Base-by-base conservation (phyloP, 345 rosid genomes). In the Linum trigynum region DNA sequence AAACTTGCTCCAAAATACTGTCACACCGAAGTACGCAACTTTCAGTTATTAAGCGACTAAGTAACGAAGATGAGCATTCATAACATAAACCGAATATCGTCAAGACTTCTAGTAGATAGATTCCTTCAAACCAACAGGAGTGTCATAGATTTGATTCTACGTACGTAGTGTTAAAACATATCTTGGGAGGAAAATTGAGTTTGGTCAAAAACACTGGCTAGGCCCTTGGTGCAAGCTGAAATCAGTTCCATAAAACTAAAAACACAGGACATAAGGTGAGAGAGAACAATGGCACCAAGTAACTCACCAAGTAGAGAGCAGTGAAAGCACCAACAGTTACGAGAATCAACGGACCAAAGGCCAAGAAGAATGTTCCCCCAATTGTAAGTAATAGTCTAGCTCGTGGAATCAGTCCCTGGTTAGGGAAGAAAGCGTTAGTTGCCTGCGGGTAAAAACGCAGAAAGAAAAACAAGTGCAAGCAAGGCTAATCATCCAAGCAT, bases 341-440 rank as follows among this genome's bases (percentile, higher is more conserved):
- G 67, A 92, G 75, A 38, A 88, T 85, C 86, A 90, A 65, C 0
- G 97, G 97, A 89, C 96, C 80, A 72, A 92, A 90, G 41, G 76
- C 87, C 72, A 90, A 68, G 83, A 90, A 94, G 86, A 88, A 94
- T 17, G 97, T 88, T 61, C 97, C 97, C 68, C 99, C 99, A 56
- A 84, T 53, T 48, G 91, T 78, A 59, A 90, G 79, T 78, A 94
- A 78, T 53, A 88, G 74, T 81, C 79, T 94, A 68, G 86, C 97
- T 66, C 96, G 89, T 3, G 97, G 99, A 71, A 94, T 71, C 71
- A 94, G 81, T 14, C 97, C 99, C 99, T 94, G 84, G 67, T 67
- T 5, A 41, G 39, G 50, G 66, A 11, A 36, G 3, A 17, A 53
- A 39, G n/a, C 35, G 3, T 36, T 3, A 9, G 15, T 60, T 9